Evolutionary conservation across 176 grass and related monocot species (phyloP).

Genomic region (Canna indica): DNA sequence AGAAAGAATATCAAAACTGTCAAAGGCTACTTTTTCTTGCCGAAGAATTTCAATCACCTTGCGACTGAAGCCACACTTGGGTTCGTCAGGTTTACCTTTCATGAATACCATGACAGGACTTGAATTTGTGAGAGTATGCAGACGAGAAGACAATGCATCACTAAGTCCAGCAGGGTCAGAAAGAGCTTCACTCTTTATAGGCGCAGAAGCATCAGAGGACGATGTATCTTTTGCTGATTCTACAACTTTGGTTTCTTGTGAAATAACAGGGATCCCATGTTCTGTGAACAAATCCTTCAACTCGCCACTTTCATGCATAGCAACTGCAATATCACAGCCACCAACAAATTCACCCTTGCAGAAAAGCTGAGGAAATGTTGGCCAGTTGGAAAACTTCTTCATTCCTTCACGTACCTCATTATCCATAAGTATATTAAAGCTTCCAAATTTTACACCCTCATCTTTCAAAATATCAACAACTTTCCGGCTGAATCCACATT

Average conservation of each 20-base stretch:
- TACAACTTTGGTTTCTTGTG: constrained; percentile 32
- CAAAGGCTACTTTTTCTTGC: constrained; percentile 77
- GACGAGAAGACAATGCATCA: constrained; percentile 34
- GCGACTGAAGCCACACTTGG: constrained; percentile 90
- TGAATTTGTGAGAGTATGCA: constrained; percentile 48
- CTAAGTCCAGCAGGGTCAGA: constrained; percentile 26
- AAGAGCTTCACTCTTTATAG: constrained; percentile 21
- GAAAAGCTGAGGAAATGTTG: constrained; percentile 88
- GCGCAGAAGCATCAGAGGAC: constrained; percentile 5
- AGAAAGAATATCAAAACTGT: constrained; percentile 74
- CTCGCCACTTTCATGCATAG: constrained; percentile 83
- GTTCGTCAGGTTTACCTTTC: constrained; percentile 77
- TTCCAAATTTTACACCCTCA: constrained; percentile 69
- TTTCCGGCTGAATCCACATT: constrained; percentile 83
- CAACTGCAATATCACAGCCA: constrained; percentile 81
- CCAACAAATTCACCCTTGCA: constrained; percentile 88
- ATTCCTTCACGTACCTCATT: constrained; percentile 81
- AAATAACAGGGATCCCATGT: constrained; percentile 37
- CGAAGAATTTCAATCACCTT: constrained; percentile 82
- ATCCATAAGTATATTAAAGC: constrained; percentile 79
- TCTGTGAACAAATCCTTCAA: constrained; percentile 71
- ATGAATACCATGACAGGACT: constrained; percentile 80
- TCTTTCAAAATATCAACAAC: constrained; percentile 75
- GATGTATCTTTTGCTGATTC: constrained; percentile 11
- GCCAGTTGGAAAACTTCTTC: constrained; percentile 94